Evolutionary conservation across 2,329 filamentous ascomycete species (phyloP).

Genomic region (Monosporascus sp.): DNA sequence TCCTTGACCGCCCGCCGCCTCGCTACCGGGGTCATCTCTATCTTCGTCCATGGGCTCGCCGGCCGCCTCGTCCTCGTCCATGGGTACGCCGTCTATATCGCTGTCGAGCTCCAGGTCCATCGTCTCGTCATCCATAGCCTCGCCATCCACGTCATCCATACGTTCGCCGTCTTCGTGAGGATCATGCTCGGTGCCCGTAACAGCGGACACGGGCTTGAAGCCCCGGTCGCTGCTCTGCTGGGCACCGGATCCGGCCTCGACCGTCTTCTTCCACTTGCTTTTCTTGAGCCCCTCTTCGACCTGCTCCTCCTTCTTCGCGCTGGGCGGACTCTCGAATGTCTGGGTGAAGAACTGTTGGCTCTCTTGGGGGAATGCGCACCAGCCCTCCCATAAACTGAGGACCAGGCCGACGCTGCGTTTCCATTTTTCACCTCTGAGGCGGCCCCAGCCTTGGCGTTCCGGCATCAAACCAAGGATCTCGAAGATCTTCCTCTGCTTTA

Average conservation of each 20-base stretch:
- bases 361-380: constrained; percentile 68
- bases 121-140: constrained; percentile 41
- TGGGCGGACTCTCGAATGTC: constrained; percentile 66
- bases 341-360: constrained; percentile 66
- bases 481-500: constrained; percentile 64
- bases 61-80: constrained; percentile 27
- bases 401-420: constrained; percentile 67
- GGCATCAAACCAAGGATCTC: constrained; percentile 69
- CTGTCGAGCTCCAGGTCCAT: constrained; percentile 43
- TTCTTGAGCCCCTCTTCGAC: constrained; percentile 28
- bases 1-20: constrained; percentile 11
- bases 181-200: constrained; percentile 20
- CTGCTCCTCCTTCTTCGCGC: constrained; percentile 33
- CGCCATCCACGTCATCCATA: constrained; percentile 37
- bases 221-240: constrained; percentile 16
- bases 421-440: constrained; percentile 78
- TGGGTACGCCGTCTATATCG: constrained; percentile 40
- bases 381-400: constrained; percentile 65
- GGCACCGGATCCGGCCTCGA: constrained; percentile 34
- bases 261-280: constrained; percentile 46
- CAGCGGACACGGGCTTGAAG: constrained; percentile 19
- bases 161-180: constrained; percentile 34
- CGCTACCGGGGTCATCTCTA: constrained; percentile 12
- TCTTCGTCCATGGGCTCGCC: constrained; percentile 32
- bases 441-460: constrained; percentile 70